Percentiles rank a stretch among this genome's conserved stretches.
phyloP scores from a whole-genome alignment of 139 green algal genomes.

The Desmodesmus armatus region DNA sequence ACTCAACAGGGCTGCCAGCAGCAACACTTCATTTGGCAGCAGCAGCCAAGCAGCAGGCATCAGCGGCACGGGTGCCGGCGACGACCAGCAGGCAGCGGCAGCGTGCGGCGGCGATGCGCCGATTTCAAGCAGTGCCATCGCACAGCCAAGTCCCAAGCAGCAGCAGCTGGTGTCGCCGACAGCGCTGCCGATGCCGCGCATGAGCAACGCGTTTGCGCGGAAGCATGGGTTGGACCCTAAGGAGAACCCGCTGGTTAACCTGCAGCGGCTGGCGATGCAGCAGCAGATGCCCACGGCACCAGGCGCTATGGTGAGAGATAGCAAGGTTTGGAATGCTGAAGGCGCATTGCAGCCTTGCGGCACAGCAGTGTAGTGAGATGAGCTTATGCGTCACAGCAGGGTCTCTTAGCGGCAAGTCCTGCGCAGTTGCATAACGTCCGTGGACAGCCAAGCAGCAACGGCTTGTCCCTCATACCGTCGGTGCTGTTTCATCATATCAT shows the following conservation, averaged over 20 bases:
- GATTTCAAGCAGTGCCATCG: background rate
- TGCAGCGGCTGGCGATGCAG: constrained; percentile 36
- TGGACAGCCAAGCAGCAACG: too few species aligned
- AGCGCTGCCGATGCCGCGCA: constrained; percentile 35
- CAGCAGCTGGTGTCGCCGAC: constrained; percentile 33
- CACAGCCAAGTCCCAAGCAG: background rate
- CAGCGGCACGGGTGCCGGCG: background rate
- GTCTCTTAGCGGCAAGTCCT: too few species aligned
- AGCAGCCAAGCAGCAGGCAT: too few species aligned
- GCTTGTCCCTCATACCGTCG: too few species aligned
- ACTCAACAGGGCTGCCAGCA: background rate
- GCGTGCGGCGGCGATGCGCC: background rate
- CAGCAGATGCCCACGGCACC: background rate
- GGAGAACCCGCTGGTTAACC: constrained; percentile 54
- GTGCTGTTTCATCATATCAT: background rate
- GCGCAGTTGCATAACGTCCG: too few species aligned
- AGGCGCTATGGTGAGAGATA: constrained; percentile 7
- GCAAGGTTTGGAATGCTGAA: too few species aligned
- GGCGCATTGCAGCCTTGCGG: too few species aligned
- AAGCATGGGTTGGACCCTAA: constrained; percentile 80
- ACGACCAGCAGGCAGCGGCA: background rate
- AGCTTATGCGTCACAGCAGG: too few species aligned
- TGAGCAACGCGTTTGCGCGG: constrained; percentile 81
- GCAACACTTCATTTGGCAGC: too few species aligned
- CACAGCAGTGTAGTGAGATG: too few species aligned